These are phyloP conservation scores for Pogostemon cablin DNA, from an alignment of 257 asterid genomes.

Conservation along the genomic window DNA sequence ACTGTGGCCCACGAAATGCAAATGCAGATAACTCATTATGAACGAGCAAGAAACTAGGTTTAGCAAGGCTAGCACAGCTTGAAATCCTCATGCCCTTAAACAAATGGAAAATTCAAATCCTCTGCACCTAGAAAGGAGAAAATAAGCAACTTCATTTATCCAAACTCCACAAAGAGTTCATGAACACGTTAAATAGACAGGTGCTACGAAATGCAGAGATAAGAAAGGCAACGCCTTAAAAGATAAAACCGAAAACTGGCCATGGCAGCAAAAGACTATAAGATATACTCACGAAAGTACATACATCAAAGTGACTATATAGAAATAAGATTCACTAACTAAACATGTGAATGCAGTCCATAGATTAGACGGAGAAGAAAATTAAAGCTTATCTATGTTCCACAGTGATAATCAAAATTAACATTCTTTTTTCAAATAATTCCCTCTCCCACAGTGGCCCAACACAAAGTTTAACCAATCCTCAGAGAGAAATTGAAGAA, in stretches of 20 bases:
- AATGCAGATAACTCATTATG: conserved; percentile 60
- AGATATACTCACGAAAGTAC: not conserved
- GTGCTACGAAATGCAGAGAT: conserved; percentile 11
- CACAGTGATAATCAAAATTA: too few relatives aligned
- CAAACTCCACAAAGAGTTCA: not conserved
- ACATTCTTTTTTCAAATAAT: too few relatives aligned
- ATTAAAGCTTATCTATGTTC: too few relatives aligned
- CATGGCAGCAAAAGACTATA: not conserved
- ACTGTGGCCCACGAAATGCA: conserved; percentile 40
- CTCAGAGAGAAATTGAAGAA: too few relatives aligned
- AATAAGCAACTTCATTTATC: conserved; percentile 19
- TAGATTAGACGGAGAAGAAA: not conserved
- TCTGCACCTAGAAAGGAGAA: conserved; percentile 37
- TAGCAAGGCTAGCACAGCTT: conserved; percentile 54
- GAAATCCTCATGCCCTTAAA: conserved; percentile 56
- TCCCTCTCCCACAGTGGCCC: too few relatives aligned
- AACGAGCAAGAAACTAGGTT: conserved; percentile 60
- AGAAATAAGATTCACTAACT: not conserved
- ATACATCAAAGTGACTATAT: not conserved
- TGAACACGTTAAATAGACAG: not conserved
- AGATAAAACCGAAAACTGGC: not conserved
- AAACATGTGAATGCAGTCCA: not conserved
- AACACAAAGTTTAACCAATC: too few relatives aligned
- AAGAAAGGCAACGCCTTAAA: not conserved
- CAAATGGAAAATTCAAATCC: conserved; percentile 28